Conservation (phyloP, 2,329 filamentous ascomycete genomes). For the Cladosporium velox region DNA sequence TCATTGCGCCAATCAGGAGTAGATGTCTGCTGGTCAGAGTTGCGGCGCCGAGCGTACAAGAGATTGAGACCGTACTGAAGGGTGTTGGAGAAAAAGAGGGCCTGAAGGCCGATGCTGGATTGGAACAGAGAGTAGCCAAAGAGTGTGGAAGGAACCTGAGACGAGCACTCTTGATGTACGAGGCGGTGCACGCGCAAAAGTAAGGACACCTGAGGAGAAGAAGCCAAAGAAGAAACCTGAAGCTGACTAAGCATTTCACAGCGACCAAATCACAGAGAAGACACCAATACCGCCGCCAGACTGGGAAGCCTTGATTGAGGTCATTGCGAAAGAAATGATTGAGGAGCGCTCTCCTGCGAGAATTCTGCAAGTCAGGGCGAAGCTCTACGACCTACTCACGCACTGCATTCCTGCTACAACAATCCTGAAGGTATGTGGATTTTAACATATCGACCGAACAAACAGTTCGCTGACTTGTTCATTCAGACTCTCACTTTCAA, state of each 20-base stretch:
- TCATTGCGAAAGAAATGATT: slow-evolving; percentile 91
- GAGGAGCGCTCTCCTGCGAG: slow-evolving; percentile 87
- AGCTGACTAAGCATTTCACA: slow-evolving; percentile 47
- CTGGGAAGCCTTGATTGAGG: slow-evolving; percentile 88
- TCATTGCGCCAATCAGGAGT: slow-evolving; percentile 96
- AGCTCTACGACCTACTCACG: slow-evolving; percentile 94
- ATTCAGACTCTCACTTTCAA: slow-evolving; percentile 82
- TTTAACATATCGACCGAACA: background rate
- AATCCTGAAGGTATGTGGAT: slow-evolving; percentile 69
- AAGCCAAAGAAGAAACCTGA: background rate
- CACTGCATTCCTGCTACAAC: slow-evolving; percentile 96
- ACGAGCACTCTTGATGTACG: slow-evolving; percentile 91
- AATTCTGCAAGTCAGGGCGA: slow-evolving; percentile 83
- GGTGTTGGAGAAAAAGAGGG: slow-evolving; percentile 75
- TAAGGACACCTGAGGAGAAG: slow-evolving; percentile 51
- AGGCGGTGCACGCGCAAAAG: slow-evolving; percentile 97
- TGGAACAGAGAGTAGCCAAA: slow-evolving; percentile 83
- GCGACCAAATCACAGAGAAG: slow-evolving; percentile 84
- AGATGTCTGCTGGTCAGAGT: slow-evolving; percentile 90
- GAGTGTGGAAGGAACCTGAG: slow-evolving; percentile 91
- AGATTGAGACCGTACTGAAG: slow-evolving; percentile 77
- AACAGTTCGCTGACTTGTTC: background rate
- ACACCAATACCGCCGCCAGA: slow-evolving; percentile 93
- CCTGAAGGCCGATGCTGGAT: slow-evolving; percentile 72
- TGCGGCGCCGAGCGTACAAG: slow-evolving; percentile 78